Evolutionary conservation across 2,329 filamentous ascomycete genomes (phyloP).

Genomic region (Fusarium euwallaceae): DNA sequence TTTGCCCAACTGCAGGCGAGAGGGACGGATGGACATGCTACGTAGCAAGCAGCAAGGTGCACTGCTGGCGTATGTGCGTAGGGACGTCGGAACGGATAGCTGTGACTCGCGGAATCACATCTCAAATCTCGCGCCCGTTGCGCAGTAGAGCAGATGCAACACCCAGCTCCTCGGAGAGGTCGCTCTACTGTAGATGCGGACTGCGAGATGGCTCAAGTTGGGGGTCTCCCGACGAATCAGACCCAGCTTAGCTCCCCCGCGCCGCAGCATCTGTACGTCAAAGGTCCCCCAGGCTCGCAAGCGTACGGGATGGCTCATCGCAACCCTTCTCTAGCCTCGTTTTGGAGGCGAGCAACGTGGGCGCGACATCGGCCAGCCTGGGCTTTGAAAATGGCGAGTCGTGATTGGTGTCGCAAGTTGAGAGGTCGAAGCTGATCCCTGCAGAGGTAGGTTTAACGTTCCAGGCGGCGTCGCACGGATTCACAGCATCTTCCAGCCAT

Average conservation of each 20-base stretch:
- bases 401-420: constrained; percentile 50
- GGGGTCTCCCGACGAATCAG: constrained; percentile 43
- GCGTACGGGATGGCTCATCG: constrained; percentile 33
- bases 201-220: constrained; percentile 26
- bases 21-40: constrained; percentile 7
- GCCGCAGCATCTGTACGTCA: constrained; percentile 48
- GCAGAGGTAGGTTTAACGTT: constrained; percentile 46
- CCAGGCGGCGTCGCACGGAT: constrained; percentile 43
- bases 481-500: constrained; percentile 42
- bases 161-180: constrained; percentile 40
- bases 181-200: constrained; percentile 13
- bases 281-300: constrained; percentile 35
- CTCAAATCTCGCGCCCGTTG: constrained; percentile 33
- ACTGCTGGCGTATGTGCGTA: constrained; percentile 23
- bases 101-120: constrained; percentile 33
- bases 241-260: constrained; percentile 39
- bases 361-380: constrained; percentile 51
- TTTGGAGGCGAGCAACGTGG: constrained; percentile 34
- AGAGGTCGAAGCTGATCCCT: constrained; percentile 39
- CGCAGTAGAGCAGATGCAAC: constrained; percentile 34
- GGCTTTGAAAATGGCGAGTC: constrained; percentile 47
- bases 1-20: constrained; percentile 15
- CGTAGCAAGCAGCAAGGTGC: not conserved
- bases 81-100: constrained; percentile 12
- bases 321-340: constrained; percentile 4